Evolutionary conservation across 345 rosid genomes (phyloP).

Genomic region (Syzygium jambos): DNA sequence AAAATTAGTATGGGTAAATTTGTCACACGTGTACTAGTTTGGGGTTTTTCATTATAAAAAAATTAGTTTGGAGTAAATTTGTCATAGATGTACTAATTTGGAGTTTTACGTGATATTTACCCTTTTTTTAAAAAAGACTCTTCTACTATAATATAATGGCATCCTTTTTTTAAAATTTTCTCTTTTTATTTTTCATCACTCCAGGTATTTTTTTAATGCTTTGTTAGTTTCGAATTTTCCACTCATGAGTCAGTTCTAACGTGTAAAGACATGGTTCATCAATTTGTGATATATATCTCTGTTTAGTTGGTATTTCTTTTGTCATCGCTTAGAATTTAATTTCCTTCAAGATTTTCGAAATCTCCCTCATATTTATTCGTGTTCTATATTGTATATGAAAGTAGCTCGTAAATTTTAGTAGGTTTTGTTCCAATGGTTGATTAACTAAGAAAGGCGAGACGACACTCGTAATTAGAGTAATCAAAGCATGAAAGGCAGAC

Average conservation of each 20-base stretch:
- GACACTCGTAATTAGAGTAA: neutral
- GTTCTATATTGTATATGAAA: too few relatives aligned
- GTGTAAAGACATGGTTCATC: rapidly evolving
- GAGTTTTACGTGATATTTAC: too few relatives aligned
- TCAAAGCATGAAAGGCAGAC: neutral
- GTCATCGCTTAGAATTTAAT: neutral
- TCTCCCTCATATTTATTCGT: neutral
- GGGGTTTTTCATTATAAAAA: too few relatives aligned
- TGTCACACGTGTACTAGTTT: too few relatives aligned
- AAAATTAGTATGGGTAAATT: too few relatives aligned
- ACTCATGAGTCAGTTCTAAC: neutral
- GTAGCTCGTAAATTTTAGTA: neutral
- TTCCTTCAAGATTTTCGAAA: neutral
- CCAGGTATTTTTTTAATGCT: neutral
- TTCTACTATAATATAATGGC: neutral
- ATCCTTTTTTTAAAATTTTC: neutral
- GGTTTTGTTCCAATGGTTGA: too few relatives aligned
- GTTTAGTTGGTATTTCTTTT: neutral
- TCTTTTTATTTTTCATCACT: neutral
- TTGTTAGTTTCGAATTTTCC: neutral
- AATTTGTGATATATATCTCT: neutral
- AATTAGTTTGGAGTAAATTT: too few relatives aligned
- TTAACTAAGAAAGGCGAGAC: too few relatives aligned
- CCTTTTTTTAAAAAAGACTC: too few relatives aligned
- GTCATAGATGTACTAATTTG: too few relatives aligned